These are phyloP conservation scores for Entomortierella beljakovae DNA, from an alignment of 192 early-diverging fungal species.

Conservation along the genomic window DNA sequence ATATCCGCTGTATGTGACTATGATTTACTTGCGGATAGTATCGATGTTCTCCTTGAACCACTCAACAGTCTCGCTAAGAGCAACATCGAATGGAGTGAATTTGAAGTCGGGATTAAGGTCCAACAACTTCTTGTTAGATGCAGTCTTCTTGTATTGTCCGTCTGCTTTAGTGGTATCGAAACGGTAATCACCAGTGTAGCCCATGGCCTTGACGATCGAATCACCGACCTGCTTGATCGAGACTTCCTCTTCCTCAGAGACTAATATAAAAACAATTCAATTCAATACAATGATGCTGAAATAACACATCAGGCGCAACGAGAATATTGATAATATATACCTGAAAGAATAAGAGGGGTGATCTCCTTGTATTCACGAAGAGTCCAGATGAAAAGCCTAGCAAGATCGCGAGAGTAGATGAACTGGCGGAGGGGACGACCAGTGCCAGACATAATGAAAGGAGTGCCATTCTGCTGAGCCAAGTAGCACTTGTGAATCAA, in stretches of 20 bases:
- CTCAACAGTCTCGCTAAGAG: slow-evolving; percentile 74
- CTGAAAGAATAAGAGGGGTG: slow-evolving; percentile 84
- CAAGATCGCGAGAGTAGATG: slow-evolving; percentile 85
- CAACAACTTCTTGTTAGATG: slow-evolving; percentile 81
- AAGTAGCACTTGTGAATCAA: slow-evolving; percentile 86
- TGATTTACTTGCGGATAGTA: slow-evolving; percentile 66
- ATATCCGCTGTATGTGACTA: no score
- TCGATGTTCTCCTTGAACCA: slow-evolving; percentile 83
- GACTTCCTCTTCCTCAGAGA: slow-evolving; percentile 81
- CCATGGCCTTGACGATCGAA: slow-evolving; percentile 76
- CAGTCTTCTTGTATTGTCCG: slow-evolving; percentile 89
- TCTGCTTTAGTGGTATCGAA: slow-evolving; percentile 82
- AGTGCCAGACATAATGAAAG: slow-evolving; percentile 78
- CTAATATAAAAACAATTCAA: slow-evolving; percentile 59
- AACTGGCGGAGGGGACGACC: slow-evolving; percentile 86
- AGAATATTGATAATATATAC: slow-evolving; percentile 52
- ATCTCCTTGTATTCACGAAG: slow-evolving; percentile 83
- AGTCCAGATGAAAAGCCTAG: slow-evolving; percentile 84
- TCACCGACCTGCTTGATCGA: slow-evolving; percentile 83
- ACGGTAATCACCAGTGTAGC: slow-evolving; percentile 71
- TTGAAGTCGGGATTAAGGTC: slow-evolving; percentile 78
- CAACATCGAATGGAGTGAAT: slow-evolving; percentile 82
- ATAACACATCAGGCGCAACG: not conserved
- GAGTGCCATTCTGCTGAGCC: slow-evolving; percentile 81
- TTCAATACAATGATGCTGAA: no score